Conservation (phyloP, 1,139 yeast species). For the Candida sojae region DNA sequence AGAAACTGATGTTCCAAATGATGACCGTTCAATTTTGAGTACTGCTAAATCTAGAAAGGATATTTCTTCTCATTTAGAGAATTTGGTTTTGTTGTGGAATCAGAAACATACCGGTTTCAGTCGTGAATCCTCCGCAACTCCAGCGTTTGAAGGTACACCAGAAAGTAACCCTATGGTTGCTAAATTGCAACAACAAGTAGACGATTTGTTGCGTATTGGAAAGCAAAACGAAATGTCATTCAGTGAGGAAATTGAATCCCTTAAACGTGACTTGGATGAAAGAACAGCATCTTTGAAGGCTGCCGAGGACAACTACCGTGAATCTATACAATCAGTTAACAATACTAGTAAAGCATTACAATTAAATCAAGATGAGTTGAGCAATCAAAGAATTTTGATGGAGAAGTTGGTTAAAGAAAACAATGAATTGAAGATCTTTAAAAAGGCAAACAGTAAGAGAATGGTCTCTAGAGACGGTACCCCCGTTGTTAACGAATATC, state of each 20-base stretch:
- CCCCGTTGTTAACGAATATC: constrained; percentile 18
- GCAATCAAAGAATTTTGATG: constrained; percentile 57
- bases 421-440: constrained; percentile 63
- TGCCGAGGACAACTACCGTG: constrained; percentile 60
- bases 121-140: constrained; percentile 12
- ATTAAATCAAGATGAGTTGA: constrained; percentile 70
- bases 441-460: constrained; percentile 41
- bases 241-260: constrained; percentile 32
- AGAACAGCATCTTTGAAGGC: constrained; percentile 37
- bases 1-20: constrained; percentile 20
- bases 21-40: constrained; percentile 28
- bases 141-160: constrained; percentile 11
- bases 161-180: constrained; percentile 30
- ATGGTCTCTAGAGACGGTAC: constrained; percentile 29
- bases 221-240: constrained; percentile 40
- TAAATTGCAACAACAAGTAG: constrained; percentile 50
- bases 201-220: constrained; percentile 42
- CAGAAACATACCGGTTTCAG: constrained; percentile 11
- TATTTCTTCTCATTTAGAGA: constrained; percentile 42
- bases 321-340: constrained; percentile 70
- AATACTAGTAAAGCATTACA: constrained; percentile 77
- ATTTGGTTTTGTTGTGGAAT: constrained; percentile 41
- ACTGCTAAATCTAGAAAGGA: constrained; percentile 32
- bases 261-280: constrained; percentile 35
- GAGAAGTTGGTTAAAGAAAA: constrained; percentile 63